These are phyloP conservation scores for Fusarium circinatum DNA, from an alignment of 2,329 filamentous ascomycete genomes.

Conservation along the genomic window DNA sequence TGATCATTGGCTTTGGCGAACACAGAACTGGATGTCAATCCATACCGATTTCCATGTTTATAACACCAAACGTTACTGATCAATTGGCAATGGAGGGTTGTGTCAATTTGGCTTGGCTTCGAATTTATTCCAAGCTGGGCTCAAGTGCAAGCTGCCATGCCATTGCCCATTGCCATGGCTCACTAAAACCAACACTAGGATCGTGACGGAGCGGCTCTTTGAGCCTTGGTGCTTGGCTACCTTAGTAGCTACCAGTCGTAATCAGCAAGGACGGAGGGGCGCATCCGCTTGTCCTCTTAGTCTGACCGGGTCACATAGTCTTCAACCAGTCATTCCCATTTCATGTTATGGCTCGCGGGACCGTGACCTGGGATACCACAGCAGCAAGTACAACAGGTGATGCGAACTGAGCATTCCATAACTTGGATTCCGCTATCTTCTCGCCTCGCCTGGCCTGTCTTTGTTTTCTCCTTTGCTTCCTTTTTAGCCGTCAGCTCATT, in stretches of 20 bases:
- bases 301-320: conserved; percentile 36
- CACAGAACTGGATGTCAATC: not conserved
- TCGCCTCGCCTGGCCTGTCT: not conserved
- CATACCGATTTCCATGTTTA: conserved; percentile 9
- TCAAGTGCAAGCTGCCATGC: not conserved
- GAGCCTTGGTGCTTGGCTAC: conserved; percentile 31
- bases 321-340: conserved; percentile 39
- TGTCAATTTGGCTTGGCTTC: conserved; percentile 30
- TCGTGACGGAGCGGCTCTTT: conserved; percentile 45
- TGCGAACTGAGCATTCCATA: conserved; percentile 23
- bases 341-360: conserved; percentile 30
- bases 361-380: conserved; percentile 23
- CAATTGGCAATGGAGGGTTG: conserved; percentile 27
- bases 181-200: conserved; percentile 41
- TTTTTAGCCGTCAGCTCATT: conserved; percentile 35
- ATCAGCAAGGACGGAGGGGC: conserved; percentile 35
- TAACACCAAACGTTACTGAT: conserved; percentile 19
- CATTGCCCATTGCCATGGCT: not conserved
- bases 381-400: conserved; percentile 34
- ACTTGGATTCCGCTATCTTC: conserved; percentile 23
- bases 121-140: not conserved
- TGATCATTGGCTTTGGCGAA: not conserved
- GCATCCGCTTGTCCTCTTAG: conserved; percentile 33
- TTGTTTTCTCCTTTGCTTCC: conserved; percentile 6
- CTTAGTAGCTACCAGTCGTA: conserved; percentile 5